Evolutionary conservation across 2,329 filamentous ascomycete species (phyloP), one percentile per base, ranked within the genome.

Genomic region (Fusarium coffeatum): DNA sequence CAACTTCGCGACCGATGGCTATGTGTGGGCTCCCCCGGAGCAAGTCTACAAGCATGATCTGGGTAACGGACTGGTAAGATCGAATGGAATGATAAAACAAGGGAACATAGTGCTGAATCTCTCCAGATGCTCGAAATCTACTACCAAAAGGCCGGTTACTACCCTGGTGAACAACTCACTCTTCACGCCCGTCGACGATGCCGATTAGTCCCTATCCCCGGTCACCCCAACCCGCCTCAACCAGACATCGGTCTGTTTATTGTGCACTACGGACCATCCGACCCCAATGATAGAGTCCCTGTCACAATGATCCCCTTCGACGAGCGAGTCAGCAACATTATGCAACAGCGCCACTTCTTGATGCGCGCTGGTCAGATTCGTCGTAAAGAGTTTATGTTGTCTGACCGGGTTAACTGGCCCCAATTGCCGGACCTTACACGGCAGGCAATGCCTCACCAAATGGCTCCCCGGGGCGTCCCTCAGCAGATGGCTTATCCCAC

Each of bases 381-480:
- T 60, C 91, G 93, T 73, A 97, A 97, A 77, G 94, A 98, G 75
- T 98, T 98, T 77, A 97, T 98, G 90, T 86, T 98, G 22, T 90
- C 92, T 51, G 96, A 98, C 80, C 89, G 93, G 42, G 87, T 89
- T 70, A 97, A 93, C 81, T 98, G 95, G 94, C 95, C 96, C 6
- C 90, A 90, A 25, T 91, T 98, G 64, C 89, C 89, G 46, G 85
- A 85, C 58, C 81, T 80, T n/a, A 80, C 79, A 5, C 78, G 80
- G 32, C 80, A 89, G 78, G 83, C 86, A 66, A 80, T 89, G 81
- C 83, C 84, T 72, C 77, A 85, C 57, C 77, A 83, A 59, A 80
- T 80, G 74, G 78, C 79, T 20, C 80, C 81, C 68, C 81, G 85
- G 63, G 81, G 84, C 66, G 82, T 88, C 22, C 87, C 87, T 28